Base-by-base conservation (phyloP, 352 stramenopile species). In the Pythium coloratum region DNA sequence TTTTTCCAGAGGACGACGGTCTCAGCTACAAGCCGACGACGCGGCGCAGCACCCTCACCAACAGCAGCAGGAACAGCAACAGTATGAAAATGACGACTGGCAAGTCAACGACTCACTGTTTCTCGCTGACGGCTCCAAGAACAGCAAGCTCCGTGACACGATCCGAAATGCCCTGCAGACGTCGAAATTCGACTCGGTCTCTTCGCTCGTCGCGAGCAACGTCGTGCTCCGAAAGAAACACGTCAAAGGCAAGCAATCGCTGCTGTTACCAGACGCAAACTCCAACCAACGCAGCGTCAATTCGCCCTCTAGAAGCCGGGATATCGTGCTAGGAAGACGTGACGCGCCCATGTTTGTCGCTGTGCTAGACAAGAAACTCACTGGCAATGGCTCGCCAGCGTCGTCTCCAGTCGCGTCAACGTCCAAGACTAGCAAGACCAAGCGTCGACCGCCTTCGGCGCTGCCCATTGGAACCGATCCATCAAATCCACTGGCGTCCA, bases 181-280 rank as follows among this genome's bases (percentile, higher is more conserved):
- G 4, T 95, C 87, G 28, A 94, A 94, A 70, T 97, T 97, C 65
- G 91, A 97, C 73, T 97, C 89, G 1, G 84, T 97, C 24, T 94
- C 90, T 20, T 91, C 91, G 13, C 79, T 96, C 2, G 76, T 97
- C 12, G 87, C 90, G 1, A 90, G 81, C 18, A 91, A 91, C 46
- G 80, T 92, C 10, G 69, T 91, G 9, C 68, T 95, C 3, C 75
- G 83, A 6, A 82, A 74, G 36, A 91, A 88, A 59, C 67, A 69
- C 12, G 50, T 72, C n/a, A 72, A 70, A 61, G 65, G 63, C 6
- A 67, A 64, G 0, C 66, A 50, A n/a, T 28, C 42, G 3, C 14
- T 49, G 40, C 40, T 49, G 14, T 12, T 49, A 55, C 10, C 14
- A 1, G 54, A 51, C 4, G 36, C 14, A 49, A 63, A 36, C 32